A percentile compares a stretch with the other conserved stretches of the same genome.
phyloP scores from a whole-genome alignment of 2,329 filamentous ascomycete species.

The Pestalotiopsis sp. region DNA sequence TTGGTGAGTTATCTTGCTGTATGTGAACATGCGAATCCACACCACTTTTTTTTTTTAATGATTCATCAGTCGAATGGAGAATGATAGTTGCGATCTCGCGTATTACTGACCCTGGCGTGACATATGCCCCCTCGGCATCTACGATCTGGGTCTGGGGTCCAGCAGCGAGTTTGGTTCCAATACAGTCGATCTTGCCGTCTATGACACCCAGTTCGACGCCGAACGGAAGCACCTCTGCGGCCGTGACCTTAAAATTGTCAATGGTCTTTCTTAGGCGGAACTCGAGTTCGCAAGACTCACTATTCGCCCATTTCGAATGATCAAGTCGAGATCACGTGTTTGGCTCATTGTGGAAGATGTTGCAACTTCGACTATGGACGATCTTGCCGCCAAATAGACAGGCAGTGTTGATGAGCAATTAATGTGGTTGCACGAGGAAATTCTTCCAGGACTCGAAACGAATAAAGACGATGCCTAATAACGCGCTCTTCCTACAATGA shows the following conservation, averaged over 20 bases:
- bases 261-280: background rate
- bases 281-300: conserved; percentile 16
- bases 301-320: conserved; percentile 28
- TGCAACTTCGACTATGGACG: background rate
- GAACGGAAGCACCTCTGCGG: conserved; percentile 43
- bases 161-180: conserved; percentile 40
- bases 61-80: background rate
- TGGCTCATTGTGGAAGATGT: background rate
- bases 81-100: background rate
- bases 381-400: no score
- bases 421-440: background rate
- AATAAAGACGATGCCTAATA: background rate
- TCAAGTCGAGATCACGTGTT: background rate
- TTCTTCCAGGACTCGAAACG: background rate
- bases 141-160: conserved; percentile 37
- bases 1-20: conserved; percentile 44
- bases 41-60: conserved; percentile 32
- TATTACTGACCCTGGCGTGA: conserved; percentile 42
- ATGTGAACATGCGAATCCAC: conserved; percentile 53
- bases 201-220: conserved; percentile 49
- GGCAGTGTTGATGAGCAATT: background rate
- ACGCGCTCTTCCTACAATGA: background rate
- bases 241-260: conserved; percentile 39
- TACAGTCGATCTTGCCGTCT: conserved; percentile 45
- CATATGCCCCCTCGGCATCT: conserved; percentile 46